phyloP scores from a whole-genome alignment of 371 early-diverging fungal species.

The Saksenaea vasiformis region DNA sequence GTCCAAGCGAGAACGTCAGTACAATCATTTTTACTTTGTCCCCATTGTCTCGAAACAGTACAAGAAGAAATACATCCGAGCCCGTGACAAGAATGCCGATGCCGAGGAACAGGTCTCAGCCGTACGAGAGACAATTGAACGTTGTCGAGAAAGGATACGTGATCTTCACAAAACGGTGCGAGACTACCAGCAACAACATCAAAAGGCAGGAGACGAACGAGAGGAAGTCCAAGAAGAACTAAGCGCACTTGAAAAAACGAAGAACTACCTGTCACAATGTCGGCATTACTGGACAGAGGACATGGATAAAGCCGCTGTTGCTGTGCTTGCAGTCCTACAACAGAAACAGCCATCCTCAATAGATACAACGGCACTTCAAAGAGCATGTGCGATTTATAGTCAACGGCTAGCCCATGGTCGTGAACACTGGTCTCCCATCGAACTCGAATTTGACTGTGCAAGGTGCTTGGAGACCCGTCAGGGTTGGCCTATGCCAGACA shows the following conservation, averaged over 20 bases:
- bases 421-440: conserved; percentile 23
- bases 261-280: background rate
- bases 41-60: conserved; percentile 30
- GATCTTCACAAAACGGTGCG: conserved; percentile 14
- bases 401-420: conserved; percentile 33
- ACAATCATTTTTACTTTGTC: conserved; percentile 28
- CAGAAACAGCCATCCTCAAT: conserved; percentile 25
- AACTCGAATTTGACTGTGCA: conserved; percentile 36
- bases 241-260: conserved; percentile 5
- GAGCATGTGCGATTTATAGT: conserved; percentile 34
- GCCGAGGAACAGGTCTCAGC: conserved; percentile 43
- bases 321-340: conserved; percentile 36
- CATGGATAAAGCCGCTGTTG: conserved; percentile 20
- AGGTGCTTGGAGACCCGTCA: conserved; percentile 16
- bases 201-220: conserved; percentile 7
- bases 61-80: conserved; percentile 37
- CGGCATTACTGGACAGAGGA: conserved; percentile 12
- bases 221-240: conserved; percentile 18
- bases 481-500: conserved; percentile 46
- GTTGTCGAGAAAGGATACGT: conserved; percentile 19
- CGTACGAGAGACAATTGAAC: conserved; percentile 27
- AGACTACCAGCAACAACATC: conserved; percentile 8
- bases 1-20: conserved; percentile 27
- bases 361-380: conserved; percentile 26
- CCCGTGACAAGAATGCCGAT: conserved; percentile 32